phyloP scores from a whole-genome alignment of 176 grass and related monocot species.

The Musa troglodytarum region DNA sequence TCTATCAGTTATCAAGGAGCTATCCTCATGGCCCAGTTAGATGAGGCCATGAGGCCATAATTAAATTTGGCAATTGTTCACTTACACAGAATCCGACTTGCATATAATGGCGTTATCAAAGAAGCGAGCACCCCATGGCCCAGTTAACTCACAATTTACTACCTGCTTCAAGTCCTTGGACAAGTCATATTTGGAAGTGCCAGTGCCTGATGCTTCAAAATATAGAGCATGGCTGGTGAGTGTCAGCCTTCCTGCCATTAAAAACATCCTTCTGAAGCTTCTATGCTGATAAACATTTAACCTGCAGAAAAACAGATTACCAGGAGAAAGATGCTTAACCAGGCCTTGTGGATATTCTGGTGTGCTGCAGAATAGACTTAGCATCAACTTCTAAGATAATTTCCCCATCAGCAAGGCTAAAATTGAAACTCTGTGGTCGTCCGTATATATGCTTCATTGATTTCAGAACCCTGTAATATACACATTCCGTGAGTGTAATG shows the following conservation, averaged over 20 bases:
- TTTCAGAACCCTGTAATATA: constrained; percentile 40
- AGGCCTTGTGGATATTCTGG: constrained; percentile 74
- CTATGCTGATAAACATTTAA: constrained; percentile 9
- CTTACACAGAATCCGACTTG: constrained; percentile 75
- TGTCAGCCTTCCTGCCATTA: constrained; percentile 74
- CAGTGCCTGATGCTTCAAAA: constrained; percentile 67
- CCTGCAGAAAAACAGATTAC: constrained; percentile 39
- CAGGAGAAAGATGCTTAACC: constrained; percentile 73
- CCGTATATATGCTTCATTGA: constrained; percentile 37
- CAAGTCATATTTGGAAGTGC: constrained; percentile 53
- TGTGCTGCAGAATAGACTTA: constrained; percentile 76
- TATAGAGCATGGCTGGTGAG: constrained; percentile 85
- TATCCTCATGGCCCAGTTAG: background rate
- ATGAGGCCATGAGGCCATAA: no score
- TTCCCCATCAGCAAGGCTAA: constrained; percentile 51
- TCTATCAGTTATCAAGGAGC: background rate
- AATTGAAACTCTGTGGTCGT: constrained; percentile 27
- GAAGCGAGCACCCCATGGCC: constrained; percentile 84
- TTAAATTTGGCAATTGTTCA: constrained; percentile 10
- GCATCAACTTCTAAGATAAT: constrained; percentile 72
- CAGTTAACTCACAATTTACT: constrained; percentile 70
- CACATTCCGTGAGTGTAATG: background rate
- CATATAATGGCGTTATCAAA: constrained; percentile 97
- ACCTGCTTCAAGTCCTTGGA: constrained; percentile 65
- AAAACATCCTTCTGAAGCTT: constrained; percentile 24